Percentiles rank a stretch among this genome's conserved stretches.
Conservation (phyloP, 805 yeast genomes). For the Clavispora carvajalis region DNA sequence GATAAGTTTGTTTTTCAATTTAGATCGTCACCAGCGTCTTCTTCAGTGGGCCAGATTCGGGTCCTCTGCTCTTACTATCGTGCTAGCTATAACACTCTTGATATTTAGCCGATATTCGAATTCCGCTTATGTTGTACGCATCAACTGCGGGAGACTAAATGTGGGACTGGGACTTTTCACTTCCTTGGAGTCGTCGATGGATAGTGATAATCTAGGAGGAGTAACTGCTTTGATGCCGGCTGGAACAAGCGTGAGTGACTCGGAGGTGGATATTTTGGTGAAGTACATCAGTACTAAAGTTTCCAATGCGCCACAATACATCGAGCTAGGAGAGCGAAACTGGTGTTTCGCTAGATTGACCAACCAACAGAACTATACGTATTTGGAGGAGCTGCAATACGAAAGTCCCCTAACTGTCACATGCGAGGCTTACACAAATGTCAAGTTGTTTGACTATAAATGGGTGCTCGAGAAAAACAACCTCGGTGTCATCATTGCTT, state of each 20-base stretch:
- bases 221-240: conserved; percentile 13
- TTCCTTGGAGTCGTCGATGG: conserved; percentile 14
- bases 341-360: conserved; percentile 6
- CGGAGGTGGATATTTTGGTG: conserved; percentile 42
- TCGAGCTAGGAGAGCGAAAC: conserved; percentile 15
- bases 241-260: conserved; percentile 39
- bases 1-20: conserved; percentile 18
- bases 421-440: conserved; percentile 4
- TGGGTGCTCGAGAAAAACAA: conserved; percentile 35
- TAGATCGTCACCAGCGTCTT: conserved; percentile 20
- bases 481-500: conserved; percentile 40
- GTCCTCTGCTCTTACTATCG: conserved; percentile 10
- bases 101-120: conserved; percentile 2
- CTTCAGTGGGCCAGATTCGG: conserved; percentile 24
- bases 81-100: conserved; percentile 3
- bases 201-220: not conserved
- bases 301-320: conserved; percentile 43
- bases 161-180: conserved; percentile 50
- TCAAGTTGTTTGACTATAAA: conserved; percentile 41
- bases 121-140: conserved; percentile 25
- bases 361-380: not conserved
- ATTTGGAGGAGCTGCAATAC: not conserved
- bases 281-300: conserved; percentile 44
- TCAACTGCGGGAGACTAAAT: conserved; percentile 49
- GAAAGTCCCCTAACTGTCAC: conserved; percentile 3